Evolutionary conservation across 805 yeast species (phyloP).

Genomic region (Ogataea wickerhamii): DNA sequence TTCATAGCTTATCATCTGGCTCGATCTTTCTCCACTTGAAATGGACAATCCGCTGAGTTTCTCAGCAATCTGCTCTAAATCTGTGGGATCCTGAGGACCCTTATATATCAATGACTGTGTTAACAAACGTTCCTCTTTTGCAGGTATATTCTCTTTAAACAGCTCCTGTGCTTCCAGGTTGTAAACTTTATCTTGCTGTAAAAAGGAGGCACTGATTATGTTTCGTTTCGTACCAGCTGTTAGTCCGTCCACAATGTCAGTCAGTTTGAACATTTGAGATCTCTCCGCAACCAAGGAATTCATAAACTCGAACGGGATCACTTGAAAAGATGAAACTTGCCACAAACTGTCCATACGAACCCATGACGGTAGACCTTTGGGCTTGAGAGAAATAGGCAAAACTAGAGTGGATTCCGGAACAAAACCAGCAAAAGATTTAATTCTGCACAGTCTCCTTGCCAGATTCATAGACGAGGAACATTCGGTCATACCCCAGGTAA

Average conservation of each 20-base stretch:
- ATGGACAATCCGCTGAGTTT: slow-evolving; percentile 9
- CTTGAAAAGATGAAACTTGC: slow-evolving; percentile 39
- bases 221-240: slow-evolving; percentile 39
- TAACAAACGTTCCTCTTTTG: slow-evolving; percentile 21
- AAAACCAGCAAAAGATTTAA: slow-evolving; percentile 43
- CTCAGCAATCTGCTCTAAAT: slow-evolving; percentile 3
- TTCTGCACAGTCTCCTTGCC: slow-evolving; percentile 36
- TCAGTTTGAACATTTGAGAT: slow-evolving; percentile 36
- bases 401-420: slow-evolving; percentile 48
- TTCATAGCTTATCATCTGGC: slow-evolving; percentile 13
- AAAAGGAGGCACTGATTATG: slow-evolving; percentile 13
- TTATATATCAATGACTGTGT: slow-evolving; percentile 27
- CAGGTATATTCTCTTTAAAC: slow-evolving; percentile 3
- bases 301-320: slow-evolving; percentile 43
- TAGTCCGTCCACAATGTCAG: slow-evolving; percentile 40
- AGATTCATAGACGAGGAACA: slow-evolving; percentile 7
- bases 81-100: slow-evolving; percentile 5
- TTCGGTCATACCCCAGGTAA: slow-evolving; percentile 42
- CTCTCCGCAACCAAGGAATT: slow-evolving; percentile 40
- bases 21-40: slow-evolving; percentile 18
- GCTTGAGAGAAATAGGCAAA: slow-evolving; percentile 45
- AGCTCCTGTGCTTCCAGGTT: slow-evolving; percentile 9
- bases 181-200: slow-evolving; percentile 4
- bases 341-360: slow-evolving; percentile 35
- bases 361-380: slow-evolving; percentile 20